Conservation (phyloP, 495 filamentous ascomycete genomes). For the Annulohypoxylon maeteangense region DNA sequence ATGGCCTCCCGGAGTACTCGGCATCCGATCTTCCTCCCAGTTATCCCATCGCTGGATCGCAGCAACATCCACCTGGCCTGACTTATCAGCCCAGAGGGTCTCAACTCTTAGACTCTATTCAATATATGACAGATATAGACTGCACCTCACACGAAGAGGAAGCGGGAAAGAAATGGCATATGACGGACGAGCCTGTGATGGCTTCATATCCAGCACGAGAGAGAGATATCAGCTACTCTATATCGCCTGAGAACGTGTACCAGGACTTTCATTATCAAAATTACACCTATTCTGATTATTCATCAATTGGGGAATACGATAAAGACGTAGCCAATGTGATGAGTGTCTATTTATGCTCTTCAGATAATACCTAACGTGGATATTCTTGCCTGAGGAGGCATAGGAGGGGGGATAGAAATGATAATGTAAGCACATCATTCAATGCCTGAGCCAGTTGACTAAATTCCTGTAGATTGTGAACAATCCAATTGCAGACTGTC, state of each 20-base stretch:
- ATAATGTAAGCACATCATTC: constrained; percentile 14
- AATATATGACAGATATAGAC: background rate
- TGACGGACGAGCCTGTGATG: background rate
- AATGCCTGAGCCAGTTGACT: background rate
- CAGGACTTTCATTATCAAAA: background rate
- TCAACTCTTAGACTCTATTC: background rate
- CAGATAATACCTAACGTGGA: too few relatives aligned
- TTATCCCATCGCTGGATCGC: background rate
- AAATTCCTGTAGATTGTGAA: constrained; percentile 1
- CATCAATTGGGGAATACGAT: background rate
- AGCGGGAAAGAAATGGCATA: background rate
- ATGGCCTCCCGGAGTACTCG: background rate
- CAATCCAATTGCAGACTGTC: constrained; percentile 1
- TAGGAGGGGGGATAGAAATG: background rate
- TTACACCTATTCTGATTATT: background rate
- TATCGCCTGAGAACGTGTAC: background rate
- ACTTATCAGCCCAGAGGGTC: background rate
- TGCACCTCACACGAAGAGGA: background rate
- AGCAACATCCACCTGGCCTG: background rate
- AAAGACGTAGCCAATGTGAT: background rate
- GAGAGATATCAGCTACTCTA: background rate
- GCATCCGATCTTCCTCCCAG: background rate
- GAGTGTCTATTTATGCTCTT: background rate
- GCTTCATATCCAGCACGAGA: constrained; percentile 11
- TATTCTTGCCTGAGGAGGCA: too few relatives aligned